Conservation (phyloP, 2,329 filamentous ascomycete species). For the Pezizomycotina sp. region DNA sequence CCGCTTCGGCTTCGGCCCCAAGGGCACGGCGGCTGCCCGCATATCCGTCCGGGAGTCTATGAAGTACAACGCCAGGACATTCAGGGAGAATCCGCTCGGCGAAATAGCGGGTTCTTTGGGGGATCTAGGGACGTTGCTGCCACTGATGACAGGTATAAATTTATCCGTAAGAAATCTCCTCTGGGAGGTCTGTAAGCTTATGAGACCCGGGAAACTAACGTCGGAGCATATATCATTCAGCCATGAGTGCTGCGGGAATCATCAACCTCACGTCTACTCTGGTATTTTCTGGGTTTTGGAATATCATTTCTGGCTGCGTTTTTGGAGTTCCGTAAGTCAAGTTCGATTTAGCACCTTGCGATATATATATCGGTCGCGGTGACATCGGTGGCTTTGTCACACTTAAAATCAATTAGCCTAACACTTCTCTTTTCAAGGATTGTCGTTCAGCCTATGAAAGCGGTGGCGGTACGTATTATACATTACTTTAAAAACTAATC, state of each 20-base stretch:
- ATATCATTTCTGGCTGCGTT: constrained; percentile 60
- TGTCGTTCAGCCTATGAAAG: constrained; percentile 45
- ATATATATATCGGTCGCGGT: background rate
- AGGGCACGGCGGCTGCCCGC: too few species aligned
- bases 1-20: too few species aligned
- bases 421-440: constrained; percentile 4
- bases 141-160: constrained; percentile 10
- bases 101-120: constrained; percentile 71
- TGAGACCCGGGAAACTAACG: constrained; percentile 83
- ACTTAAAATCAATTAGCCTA: background rate
- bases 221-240: constrained; percentile 76
- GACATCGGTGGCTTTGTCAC: background rate
- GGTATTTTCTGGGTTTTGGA: constrained; percentile 75
- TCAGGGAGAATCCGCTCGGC: constrained; percentile 41
- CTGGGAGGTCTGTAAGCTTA: constrained; percentile 25
- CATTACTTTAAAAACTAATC: too few species aligned
- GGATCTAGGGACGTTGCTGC: constrained; percentile 21
- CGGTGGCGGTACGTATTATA: constrained; percentile 85
- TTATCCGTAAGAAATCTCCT: too few species aligned
- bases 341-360: background rate
- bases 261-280: constrained; percentile 72
- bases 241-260: constrained; percentile 58
- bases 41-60: too few species aligned
- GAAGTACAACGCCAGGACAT: too few species aligned
- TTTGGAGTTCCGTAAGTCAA: constrained; percentile 60